Evolutionary conservation across 352 stramenopile genomes (phyloP).

Genomic region (Pythium aquatile): DNA sequence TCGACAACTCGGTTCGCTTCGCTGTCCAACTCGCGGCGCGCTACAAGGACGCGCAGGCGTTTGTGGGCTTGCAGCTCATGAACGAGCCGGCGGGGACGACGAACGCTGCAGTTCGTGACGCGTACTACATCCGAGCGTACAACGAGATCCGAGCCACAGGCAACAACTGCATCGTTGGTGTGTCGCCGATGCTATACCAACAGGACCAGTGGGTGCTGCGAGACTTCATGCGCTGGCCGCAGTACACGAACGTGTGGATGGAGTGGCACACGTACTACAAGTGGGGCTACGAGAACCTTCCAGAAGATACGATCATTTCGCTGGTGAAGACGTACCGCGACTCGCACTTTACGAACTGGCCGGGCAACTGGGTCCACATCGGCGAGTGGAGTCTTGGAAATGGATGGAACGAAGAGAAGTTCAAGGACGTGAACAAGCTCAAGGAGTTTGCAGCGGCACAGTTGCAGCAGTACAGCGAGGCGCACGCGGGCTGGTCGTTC

Average conservation of each 20-base stretch:
- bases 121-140: conserved; percentile 49
- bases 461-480: conserved; percentile 24
- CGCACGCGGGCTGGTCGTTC: conserved; percentile 40
- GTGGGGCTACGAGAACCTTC: conserved; percentile 26
- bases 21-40: conserved; percentile 30
- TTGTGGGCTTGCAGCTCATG: conserved; percentile 51
- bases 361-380: conserved; percentile 37
- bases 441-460: conserved; percentile 31
- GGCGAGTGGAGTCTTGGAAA: conserved; percentile 50
- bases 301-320: conserved; percentile 13
- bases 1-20: conserved; percentile 39
- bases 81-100: conserved; percentile 43
- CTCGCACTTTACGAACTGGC: conserved; percentile 23
- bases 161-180: conserved; percentile 30
- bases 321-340: conserved; percentile 12
- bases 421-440: conserved; percentile 32
- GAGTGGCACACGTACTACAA: conserved; percentile 37
- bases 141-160: conserved; percentile 28
- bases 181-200: conserved; percentile 15
- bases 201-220: conserved; percentile 19
- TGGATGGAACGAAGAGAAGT: background rate
- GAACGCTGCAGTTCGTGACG: conserved; percentile 28
- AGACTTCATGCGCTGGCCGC: conserved; percentile 22
- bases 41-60: conserved; percentile 43
- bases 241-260: conserved; percentile 28